Conservation (phyloP, 2,329 filamentous ascomycete species). For the Aspergillus viridinutans region DNA sequence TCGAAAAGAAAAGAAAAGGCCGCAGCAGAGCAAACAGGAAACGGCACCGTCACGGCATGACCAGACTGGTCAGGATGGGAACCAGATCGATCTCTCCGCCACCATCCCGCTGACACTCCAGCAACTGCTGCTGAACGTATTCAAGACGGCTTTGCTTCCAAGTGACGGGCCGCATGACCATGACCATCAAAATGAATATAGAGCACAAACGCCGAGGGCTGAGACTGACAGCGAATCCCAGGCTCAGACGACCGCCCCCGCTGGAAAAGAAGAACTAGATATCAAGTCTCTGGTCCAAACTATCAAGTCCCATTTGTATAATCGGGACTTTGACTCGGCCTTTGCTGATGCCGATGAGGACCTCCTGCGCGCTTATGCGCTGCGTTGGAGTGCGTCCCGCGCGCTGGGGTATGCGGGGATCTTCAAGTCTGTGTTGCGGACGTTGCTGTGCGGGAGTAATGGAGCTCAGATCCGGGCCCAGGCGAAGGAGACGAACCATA, state of each 20-base stretch:
- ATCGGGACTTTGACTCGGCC: constrained; percentile 75
- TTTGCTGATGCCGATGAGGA: constrained; percentile 63
- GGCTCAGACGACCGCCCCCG: constrained; percentile 1
- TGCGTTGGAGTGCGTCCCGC: constrained; percentile 84
- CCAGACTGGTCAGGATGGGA: constrained; percentile 1
- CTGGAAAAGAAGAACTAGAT: constrained; percentile 14
- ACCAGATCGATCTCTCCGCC: constrained; percentile 20
- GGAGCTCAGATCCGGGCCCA: not conserved
- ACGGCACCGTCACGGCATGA: not conserved
- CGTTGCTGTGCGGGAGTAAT: constrained; percentile 11
- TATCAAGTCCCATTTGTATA: constrained; percentile 80
- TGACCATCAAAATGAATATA: not conserved
- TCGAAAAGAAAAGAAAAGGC: constrained; percentile 11
- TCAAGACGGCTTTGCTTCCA: constrained; percentile 60
- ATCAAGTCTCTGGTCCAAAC: constrained; percentile 63
- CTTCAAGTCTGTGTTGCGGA: constrained; percentile 38
- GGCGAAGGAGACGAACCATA: constrained; percentile 17
- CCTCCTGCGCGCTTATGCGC: constrained; percentile 75
- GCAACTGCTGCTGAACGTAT: constrained; percentile 69
- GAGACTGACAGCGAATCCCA: constrained; percentile 1
- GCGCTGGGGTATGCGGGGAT: constrained; percentile 75
- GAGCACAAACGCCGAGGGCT: not conserved
- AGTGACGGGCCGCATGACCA: constrained; percentile 9
- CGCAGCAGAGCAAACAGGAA: constrained; percentile 4
- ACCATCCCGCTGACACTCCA: constrained; percentile 53